These are phyloP conservation scores for Phoma sp. DNA, from an alignment of 2,329 filamentous ascomycete genomes.

Conservation along the genomic window DNA sequence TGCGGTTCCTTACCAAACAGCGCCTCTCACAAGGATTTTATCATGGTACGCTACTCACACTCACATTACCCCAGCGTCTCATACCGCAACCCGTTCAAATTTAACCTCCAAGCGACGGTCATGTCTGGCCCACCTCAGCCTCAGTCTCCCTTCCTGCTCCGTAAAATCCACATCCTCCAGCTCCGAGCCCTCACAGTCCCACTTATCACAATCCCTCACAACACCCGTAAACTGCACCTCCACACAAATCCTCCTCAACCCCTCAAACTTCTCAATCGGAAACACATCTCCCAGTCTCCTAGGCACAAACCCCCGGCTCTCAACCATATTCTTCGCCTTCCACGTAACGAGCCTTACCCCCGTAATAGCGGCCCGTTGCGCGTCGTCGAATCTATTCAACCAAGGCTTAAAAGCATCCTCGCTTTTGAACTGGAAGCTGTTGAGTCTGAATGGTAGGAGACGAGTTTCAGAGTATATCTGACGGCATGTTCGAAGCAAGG, in stretches of 20 bases:
- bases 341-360: slow-evolving; percentile 1
- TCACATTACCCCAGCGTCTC: background rate
- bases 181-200: slow-evolving; percentile 3
- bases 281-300: slow-evolving; percentile 11
- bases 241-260: background rate
- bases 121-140: background rate
- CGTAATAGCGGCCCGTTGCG: slow-evolving; percentile 1
- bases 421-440: slow-evolving; percentile 7
- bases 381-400: background rate
- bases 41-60: no score
- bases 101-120: background rate
- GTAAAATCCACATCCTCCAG: slow-evolving; percentile 6
- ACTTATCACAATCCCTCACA: slow-evolving; percentile 7
- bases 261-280: slow-evolving; percentile 3
- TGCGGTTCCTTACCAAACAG: no score
- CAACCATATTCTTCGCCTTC: slow-evolving; percentile 15
- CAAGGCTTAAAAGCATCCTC: slow-evolving; percentile 13
- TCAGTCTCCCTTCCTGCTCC: slow-evolving; percentile 11
- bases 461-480: slow-evolving; percentile 14
- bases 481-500: slow-evolving; percentile 11
- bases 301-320: slow-evolving; percentile 8
- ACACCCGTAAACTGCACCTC: slow-evolving; percentile 1
- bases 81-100: slow-evolving; percentile 7
- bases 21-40: no score
- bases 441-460: slow-evolving; percentile 1